Evolutionary conservation across 306 rosid genomes (phyloP).

Genomic region (Ochetophila trinervis): DNA sequence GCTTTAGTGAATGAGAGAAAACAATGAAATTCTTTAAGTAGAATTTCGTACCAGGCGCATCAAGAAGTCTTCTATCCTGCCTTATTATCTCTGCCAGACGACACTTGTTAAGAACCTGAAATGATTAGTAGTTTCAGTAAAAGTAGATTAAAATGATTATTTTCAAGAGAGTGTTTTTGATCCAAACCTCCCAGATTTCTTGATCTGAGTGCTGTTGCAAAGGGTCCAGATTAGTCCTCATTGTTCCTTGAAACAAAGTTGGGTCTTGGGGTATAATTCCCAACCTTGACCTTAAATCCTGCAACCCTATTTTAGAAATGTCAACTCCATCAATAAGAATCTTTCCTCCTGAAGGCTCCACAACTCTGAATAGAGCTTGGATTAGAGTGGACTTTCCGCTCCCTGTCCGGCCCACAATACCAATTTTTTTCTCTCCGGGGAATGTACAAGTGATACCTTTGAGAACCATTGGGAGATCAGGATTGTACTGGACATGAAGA

Average conservation of each 20-base stretch:
- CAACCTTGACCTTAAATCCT: conserved; percentile 71
- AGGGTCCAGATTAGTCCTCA: conserved; percentile 74
- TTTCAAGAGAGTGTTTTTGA: not conserved
- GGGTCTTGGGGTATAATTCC: conserved; percentile 83
- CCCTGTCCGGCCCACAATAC: conserved; percentile 81
- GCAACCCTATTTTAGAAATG: conserved; percentile 61
- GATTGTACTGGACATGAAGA: conserved; percentile 61
- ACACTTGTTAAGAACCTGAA: conserved; percentile 75
- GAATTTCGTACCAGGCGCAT: conserved; percentile 64
- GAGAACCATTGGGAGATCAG: conserved; percentile 64
- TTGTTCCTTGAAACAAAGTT: conserved; percentile 61
- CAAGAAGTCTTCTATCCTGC: conserved; percentile 68
- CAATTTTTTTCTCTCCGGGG: conserved; percentile 61
- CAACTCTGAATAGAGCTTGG: conserved; percentile 75
- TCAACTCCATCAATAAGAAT: conserved; percentile 59
- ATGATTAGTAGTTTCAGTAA: conserved; percentile 5
- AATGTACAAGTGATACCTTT: conserved; percentile 71
- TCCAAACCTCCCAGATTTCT: conserved; percentile 75
- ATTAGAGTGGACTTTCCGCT: conserved; percentile 83
- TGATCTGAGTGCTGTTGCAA: conserved; percentile 53
- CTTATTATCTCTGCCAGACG: conserved; percentile 61
- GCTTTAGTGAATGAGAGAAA: not conserved
- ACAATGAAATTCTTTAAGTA: conserved; percentile 3
- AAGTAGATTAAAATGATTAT: not conserved
- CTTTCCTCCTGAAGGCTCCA: conserved; percentile 60